Percentiles rank a stretch among this genome's conserved stretches.
Conservation (phyloP, 768 basidiomycete genomes). For the Russula emetica region DNA sequence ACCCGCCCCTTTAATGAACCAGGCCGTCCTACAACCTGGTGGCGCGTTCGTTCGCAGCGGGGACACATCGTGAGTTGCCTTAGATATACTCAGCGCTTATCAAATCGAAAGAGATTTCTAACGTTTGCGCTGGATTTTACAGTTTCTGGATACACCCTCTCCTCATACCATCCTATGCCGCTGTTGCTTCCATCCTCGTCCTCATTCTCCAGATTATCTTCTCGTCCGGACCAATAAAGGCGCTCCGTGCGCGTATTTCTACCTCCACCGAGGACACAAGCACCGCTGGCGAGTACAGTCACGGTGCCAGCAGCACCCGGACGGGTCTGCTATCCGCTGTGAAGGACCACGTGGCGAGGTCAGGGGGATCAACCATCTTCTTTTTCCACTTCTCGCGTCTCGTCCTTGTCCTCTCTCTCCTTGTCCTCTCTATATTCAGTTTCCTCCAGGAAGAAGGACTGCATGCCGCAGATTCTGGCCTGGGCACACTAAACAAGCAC, state of each 20-base stretch:
- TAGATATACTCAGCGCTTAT: background rate
- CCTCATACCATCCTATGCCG: slow-evolving; percentile 21
- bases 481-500: slow-evolving; percentile 29
- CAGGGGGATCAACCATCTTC: slow-evolving; percentile 49
- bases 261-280: background rate
- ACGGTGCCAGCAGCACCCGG: background rate
- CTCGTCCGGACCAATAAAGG: background rate
- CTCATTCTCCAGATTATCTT: slow-evolving; percentile 7
- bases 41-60: background rate
- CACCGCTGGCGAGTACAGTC: background rate
- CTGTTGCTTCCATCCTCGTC: slow-evolving; percentile 11
- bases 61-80: slow-evolving; percentile 6
- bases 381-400: slow-evolving; percentile 45
- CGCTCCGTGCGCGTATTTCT: background rate
- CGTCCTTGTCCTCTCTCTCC: slow-evolving; percentile 43
- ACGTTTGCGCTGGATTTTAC: background rate
- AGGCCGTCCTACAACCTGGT: background rate
- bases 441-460: slow-evolving; percentile 36
- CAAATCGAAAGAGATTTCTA: background rate
- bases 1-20: background rate
- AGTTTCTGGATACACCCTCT: slow-evolving; percentile 23
- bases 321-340: slow-evolving; percentile 21
- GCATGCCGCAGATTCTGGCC: background rate
- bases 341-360: slow-evolving; percentile 37
- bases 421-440: slow-evolving; percentile 47